A percentile compares a stretch with the other conserved stretches of the same genome.
phyloP scores from a whole-genome alignment of 305 asterid species.

The Fraxinus velutina region DNA sequence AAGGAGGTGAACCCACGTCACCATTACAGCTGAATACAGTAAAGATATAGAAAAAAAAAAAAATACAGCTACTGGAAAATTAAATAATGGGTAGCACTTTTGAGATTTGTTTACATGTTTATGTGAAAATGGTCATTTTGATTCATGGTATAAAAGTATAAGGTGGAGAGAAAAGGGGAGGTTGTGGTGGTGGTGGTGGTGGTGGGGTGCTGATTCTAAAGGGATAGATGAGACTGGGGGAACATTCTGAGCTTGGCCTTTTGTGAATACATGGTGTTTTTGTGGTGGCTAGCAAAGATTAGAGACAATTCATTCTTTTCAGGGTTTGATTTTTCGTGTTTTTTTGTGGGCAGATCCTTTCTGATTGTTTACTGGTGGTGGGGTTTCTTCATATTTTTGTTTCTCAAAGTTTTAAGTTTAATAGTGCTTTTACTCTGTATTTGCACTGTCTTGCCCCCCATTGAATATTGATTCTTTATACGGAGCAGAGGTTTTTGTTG shows the following conservation, averaged over 20 bases:
- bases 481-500: constrained; percentile 14
- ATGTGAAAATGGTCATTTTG: constrained; percentile 24
- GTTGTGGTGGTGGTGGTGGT: constrained; percentile 18
- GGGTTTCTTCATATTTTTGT: constrained; percentile 39
- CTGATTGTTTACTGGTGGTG: constrained; percentile 23
- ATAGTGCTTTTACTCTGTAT: constrained; percentile 25
- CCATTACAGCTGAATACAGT: constrained; percentile 34
- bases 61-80: constrained; percentile 16
- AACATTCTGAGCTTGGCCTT: constrained; percentile 65
- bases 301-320: constrained; percentile 54
- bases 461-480: constrained; percentile 25
- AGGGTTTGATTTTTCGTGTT: constrained; percentile 34
- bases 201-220: constrained; percentile 67
- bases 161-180: constrained; percentile 22
- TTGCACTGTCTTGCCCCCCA: constrained; percentile 24
- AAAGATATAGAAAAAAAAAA: background rate
- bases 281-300: constrained; percentile 70
- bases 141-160: constrained; percentile 13
- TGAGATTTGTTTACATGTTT: constrained; percentile 8
- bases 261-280: constrained; percentile 63
- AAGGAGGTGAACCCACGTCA: constrained; percentile 32
- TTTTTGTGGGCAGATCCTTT: constrained; percentile 32
- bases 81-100: constrained; percentile 5
- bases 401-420: constrained; percentile 14
- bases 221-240: constrained; percentile 40